Conservation (phyloP, 2,329 filamentous ascomycete genomes). For the Mariannaea sp. region DNA sequence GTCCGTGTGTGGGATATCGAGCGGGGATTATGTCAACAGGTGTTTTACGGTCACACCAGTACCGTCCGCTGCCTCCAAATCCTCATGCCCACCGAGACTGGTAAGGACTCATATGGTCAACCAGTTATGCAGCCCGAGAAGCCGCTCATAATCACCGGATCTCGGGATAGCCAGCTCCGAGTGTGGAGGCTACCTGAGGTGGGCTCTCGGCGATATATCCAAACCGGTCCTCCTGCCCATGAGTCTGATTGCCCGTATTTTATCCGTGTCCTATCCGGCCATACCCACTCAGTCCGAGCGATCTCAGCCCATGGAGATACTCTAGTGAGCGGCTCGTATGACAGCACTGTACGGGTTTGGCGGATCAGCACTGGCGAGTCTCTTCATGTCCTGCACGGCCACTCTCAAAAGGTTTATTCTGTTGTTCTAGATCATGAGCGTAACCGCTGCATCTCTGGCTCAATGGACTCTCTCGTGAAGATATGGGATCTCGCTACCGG, state of each 20-base stretch:
- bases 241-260: constrained; percentile 92
- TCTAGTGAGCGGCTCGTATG: constrained; percentile 96
- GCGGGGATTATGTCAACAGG: constrained; percentile 86
- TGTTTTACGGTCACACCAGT: constrained; percentile 97
- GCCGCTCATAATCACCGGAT: constrained; percentile 95
- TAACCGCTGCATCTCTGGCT: constrained; percentile 95
- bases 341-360: constrained; percentile 94
- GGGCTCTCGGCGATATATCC: constrained; percentile 76
- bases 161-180: constrained; percentile 88
- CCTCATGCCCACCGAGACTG: constrained; percentile 81
- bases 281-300: constrained; percentile 91
- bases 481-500: constrained; percentile 95
- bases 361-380: constrained; percentile 94
- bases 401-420: constrained; percentile 93
- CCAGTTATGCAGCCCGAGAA: constrained; percentile 90
- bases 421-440: constrained; percentile 91
- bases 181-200: constrained; percentile 92
- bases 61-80: constrained; percentile 97
- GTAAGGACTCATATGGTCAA: constrained; percentile 70
- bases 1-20: constrained; percentile 99
- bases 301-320: constrained; percentile 95
- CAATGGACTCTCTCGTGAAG: constrained; percentile 98
- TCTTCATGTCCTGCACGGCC: constrained; percentile 81
- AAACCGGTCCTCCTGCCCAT: constrained; percentile 74
- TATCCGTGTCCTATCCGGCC: constrained; percentile 81